Evolutionary conservation across 176 grass and related monocot genomes (phyloP).

Genomic region (Zoysia pacifica): DNA sequence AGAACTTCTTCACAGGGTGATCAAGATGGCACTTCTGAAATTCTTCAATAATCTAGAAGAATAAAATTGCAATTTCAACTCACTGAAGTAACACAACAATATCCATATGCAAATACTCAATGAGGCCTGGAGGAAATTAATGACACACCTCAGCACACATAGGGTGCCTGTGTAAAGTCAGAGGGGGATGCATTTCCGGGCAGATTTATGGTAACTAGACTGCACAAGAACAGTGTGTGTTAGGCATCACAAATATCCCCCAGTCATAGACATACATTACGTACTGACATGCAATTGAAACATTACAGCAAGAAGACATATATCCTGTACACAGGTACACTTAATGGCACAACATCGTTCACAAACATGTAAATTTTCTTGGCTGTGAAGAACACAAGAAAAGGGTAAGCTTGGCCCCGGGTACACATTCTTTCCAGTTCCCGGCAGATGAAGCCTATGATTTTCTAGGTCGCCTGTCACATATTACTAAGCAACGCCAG

Average conservation of each 20-base stretch:
- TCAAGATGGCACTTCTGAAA: constrained; percentile 79
- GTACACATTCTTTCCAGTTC: not conserved
- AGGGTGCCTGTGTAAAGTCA: constrained; percentile 54
- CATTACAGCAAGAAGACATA: not conserved
- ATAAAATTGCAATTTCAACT: not conserved
- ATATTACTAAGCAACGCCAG: not conserved
- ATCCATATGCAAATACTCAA: constrained; percentile 21
- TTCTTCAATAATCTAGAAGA: constrained; percentile 65
- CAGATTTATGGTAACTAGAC: not conserved
- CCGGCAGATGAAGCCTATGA: not conserved
- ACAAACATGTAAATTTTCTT: not conserved
- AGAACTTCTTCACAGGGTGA: constrained; percentile 70
- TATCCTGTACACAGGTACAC: not conserved
- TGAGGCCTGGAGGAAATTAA: not conserved
- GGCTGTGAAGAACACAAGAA: not conserved
- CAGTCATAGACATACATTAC: not conserved
- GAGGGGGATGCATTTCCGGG: constrained; percentile 54
- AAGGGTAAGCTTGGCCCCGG: not conserved
- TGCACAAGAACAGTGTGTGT: not conserved
- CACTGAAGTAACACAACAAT: not conserved
- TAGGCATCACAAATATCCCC: not conserved
- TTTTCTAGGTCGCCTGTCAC: not conserved
- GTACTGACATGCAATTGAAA: not conserved
- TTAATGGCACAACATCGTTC: not conserved
- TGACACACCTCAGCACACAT: constrained; percentile 51